phyloP scores from a whole-genome alignment of 2,329 filamentous ascomycete species.

The Lojkania enalia region DNA sequence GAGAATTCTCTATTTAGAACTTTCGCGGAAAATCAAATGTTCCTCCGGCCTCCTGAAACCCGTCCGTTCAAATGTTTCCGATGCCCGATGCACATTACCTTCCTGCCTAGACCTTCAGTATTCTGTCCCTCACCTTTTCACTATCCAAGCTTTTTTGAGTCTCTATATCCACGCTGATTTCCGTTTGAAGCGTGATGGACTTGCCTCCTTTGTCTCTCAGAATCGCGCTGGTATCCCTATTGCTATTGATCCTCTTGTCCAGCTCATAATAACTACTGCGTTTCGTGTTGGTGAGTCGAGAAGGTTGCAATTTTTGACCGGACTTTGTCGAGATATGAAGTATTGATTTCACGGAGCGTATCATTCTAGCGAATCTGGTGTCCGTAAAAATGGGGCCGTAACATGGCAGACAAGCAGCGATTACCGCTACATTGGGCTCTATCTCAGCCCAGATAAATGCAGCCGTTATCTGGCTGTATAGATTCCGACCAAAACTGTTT shows the following conservation, averaged over 20 bases:
- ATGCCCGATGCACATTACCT: too few relatives aligned
- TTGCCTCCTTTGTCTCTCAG: too few relatives aligned
- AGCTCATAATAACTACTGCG: slow-evolving; percentile 13
- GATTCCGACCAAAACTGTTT: slow-evolving; percentile 12
- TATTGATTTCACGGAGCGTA: slow-evolving; percentile 1
- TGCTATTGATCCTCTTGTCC: slow-evolving; percentile 6
- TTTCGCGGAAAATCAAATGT: too few relatives aligned
- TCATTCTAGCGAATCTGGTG: slow-evolving; percentile 3
- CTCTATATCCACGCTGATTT: too few relatives aligned
- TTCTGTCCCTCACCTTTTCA: too few relatives aligned
- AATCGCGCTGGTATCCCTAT: slow-evolving; percentile 1
- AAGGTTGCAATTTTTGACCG: not conserved
- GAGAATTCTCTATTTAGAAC: too few relatives aligned
- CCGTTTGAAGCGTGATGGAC: too few relatives aligned
- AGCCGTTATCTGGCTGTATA: slow-evolving; percentile 16
- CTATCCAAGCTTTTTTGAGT: too few relatives aligned
- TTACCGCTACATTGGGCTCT: slow-evolving; percentile 18
- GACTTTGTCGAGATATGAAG: slow-evolving; percentile 3
- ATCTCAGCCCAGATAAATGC: slow-evolving; percentile 23
- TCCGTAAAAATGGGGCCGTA: slow-evolving; percentile 17
- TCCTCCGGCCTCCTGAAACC: too few relatives aligned
- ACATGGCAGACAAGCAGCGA: slow-evolving; percentile 20
- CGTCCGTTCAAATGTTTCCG: too few relatives aligned
- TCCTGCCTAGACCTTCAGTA: too few relatives aligned
- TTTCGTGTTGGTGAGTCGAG: not conserved